These are phyloP conservation scores for Barnettozyma populi DNA, from an alignment of 805 yeast genomes.

Conservation along the genomic window DNA sequence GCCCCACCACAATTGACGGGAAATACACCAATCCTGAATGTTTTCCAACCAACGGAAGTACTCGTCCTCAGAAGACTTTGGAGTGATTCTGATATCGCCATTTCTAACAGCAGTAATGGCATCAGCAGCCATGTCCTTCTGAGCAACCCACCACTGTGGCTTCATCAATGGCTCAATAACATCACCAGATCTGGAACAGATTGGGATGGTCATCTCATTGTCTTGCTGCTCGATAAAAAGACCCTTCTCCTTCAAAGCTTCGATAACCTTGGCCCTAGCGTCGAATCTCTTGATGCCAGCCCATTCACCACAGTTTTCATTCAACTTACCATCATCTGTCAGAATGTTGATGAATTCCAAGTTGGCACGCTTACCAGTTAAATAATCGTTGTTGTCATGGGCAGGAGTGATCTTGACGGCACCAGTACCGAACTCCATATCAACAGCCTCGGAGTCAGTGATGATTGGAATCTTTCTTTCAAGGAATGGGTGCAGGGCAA, in stretches of 20 bases:
- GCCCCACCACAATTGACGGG: conserved; percentile 94
- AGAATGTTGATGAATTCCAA: conserved; percentile 84
- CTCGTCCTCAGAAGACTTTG: conserved; percentile 88
- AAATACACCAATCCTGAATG: conserved; percentile 99
- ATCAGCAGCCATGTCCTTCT: conserved; percentile 78
- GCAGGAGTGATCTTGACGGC: conserved; percentile 99
- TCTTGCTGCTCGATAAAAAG: conserved; percentile 81
- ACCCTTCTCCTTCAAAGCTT: conserved; percentile 66
- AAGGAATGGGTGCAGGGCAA: conserved; percentile 83
- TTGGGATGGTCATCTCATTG: conserved; percentile 93
- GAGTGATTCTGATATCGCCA: conserved; percentile 77
- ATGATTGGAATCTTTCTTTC: conserved; percentile 83
- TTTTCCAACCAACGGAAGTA: conserved; percentile 93
- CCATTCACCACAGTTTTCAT: conserved; percentile 93
- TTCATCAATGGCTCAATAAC: conserved; percentile 92
- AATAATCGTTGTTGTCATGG: conserved; percentile 95
- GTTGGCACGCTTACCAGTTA: conserved; percentile 89
- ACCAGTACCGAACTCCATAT: conserved; percentile 99
- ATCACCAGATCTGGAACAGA: conserved; percentile 95
- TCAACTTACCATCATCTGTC: conserved; percentile 88
- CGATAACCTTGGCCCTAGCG: conserved; percentile 84
- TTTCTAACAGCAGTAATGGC: conserved; percentile 81
- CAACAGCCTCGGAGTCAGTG: conserved; percentile 90
- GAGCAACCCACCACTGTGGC: conserved; percentile 99
- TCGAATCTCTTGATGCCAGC: conserved; percentile 88